Evolutionary conservation across 129 eudicot genomes (phyloP), one percentile per base, ranked within the genome.

Genomic region (Saposhnikovia divaricata): DNA sequence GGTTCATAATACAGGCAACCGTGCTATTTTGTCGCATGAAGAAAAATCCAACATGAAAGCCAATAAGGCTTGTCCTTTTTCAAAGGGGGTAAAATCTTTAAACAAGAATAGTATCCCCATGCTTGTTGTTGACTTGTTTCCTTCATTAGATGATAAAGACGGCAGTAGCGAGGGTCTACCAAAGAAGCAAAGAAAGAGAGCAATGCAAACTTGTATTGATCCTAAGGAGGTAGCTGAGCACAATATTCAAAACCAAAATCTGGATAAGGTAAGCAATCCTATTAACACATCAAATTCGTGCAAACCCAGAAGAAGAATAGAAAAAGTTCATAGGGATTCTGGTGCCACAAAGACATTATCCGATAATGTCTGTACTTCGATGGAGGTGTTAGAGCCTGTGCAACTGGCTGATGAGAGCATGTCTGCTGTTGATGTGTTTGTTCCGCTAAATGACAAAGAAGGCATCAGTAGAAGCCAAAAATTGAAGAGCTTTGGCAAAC

Each of bases 161-260:
- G 81, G 85, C 39, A 69, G 46, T 38, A 45, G 37, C 46, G 82
- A 51, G 61, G 82, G 79, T 66, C 83, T 7, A 28, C 78, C 68
- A 80, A 81, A 77, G 14, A 93, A 91, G 78, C 85, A 65, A 79
- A 75, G 77, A 66, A 88, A 84, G 85, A 83, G 23, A 80, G 82
- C 37, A 38, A 65, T 77, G 34, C 76, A 45, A 77, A 59, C 6
- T 66, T 72, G 48, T 80, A 80, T 37, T 46, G 81, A 63, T 69
- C 57, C 77, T 18, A 79, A 46, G 68, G 87, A 76, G 21, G 77
- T 74, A 66, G 55, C 73, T 72, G 42, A 66, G 44, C 34, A 75
- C 42, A 55, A 50, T 47, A 70, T 50, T 51, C 80, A 75, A 25
- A 82, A 84, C 40, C 76, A 73, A 61, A 82, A 84, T 53, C 16